Evolutionary conservation across 257 asterid species (phyloP), one percentile per base, ranked within the genome.

Genomic region (Nicotiana tomentosiformis): DNA sequence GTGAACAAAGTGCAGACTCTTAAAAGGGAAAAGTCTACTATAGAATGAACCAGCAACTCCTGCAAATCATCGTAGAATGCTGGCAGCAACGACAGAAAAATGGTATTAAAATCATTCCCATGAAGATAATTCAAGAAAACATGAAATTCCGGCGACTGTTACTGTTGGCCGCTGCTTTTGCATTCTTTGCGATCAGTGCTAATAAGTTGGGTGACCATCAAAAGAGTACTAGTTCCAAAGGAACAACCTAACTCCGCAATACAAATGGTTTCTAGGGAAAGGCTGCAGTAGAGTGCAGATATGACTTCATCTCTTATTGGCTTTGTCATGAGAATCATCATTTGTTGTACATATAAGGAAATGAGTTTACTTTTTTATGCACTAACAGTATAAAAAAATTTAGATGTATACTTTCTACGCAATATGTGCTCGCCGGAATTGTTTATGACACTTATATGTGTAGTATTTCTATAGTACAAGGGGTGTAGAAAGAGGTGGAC

Each of bases 171-270:
- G 14, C 69, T 66, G 20, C 15, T 81, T 30, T 23, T 85, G 23
- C 86, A 35, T 5, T 46, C 51, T 65, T 65, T 20, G 12, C 7
- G 9, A 2, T 82, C 46, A 7, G 83, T 1, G 30, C 30, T 29
- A 29, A 29, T 29, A 29, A 29, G 30, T 29, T 29, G 30, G 1
- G 30, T 29, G 30, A 29, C 30, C 30, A 29, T 1, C 30, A 29
- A 29, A 29, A 29, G 30, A 29, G 30, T 29, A 29, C 1, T 94
- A 0, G 98, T 93, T 5, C 98, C 97, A n/a, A 89, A 83, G 3
- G 97, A 90, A 43, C 97, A 94, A 2, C 97, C 98, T 88, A 92
- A 66, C 16, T 92, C 97, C 0, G 94, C 96, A 39, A 94, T 85
- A 80, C 88, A 77, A 0, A 90, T 66, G 9, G 51, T 77, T 9